Evolutionary conservation across 495 filamentous ascomycete species (phyloP).

Genomic region (Xylaria scruposa): DNA sequence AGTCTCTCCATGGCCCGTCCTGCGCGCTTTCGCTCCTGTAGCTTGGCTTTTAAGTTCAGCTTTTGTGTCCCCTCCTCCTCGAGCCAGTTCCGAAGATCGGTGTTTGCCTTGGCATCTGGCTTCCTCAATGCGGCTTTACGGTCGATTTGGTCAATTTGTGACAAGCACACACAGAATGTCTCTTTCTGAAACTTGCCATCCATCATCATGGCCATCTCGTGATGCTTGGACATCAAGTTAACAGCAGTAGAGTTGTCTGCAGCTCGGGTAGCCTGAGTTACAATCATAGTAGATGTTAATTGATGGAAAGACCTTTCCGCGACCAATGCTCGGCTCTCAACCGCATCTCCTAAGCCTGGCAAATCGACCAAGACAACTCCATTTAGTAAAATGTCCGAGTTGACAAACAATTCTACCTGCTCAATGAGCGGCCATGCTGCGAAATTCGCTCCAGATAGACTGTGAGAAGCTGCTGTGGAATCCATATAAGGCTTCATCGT

Average conservation of each 20-base stretch:
- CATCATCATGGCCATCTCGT: conserved; percentile 39
- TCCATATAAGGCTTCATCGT: conserved; percentile 24
- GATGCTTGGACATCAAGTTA: conserved; percentile 33
- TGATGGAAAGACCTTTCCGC: conserved; percentile 31
- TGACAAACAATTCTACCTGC: conserved; percentile 35
- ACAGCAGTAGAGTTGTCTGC: conserved; percentile 35
- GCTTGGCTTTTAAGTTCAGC: neutral
- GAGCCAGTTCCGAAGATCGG: conserved; percentile 2
- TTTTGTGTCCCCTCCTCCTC: neutral
- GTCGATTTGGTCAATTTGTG: conserved; percentile 37
- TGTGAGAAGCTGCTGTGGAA: conserved; percentile 7
- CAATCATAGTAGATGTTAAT: conserved; percentile 30
- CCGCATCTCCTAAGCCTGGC: conserved; percentile 35
- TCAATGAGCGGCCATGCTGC: conserved; percentile 37
- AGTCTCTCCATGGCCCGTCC: neutral
- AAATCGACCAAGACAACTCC: conserved; percentile 37
- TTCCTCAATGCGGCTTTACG: conserved; percentile 23
- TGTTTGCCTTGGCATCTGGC: conserved; percentile 10
- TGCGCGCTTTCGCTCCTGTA: neutral
- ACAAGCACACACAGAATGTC: conserved; percentile 34
- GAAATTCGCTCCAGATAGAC: neutral
- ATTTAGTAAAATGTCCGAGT: conserved; percentile 30
- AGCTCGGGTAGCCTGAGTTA: conserved; percentile 32
- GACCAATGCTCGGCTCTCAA: conserved; percentile 30
- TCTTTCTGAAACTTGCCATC: conserved; percentile 34